phyloP scores from a whole-genome alignment of 108 stramenopile species.

The Chaetoceros tenuissimus region DNA sequence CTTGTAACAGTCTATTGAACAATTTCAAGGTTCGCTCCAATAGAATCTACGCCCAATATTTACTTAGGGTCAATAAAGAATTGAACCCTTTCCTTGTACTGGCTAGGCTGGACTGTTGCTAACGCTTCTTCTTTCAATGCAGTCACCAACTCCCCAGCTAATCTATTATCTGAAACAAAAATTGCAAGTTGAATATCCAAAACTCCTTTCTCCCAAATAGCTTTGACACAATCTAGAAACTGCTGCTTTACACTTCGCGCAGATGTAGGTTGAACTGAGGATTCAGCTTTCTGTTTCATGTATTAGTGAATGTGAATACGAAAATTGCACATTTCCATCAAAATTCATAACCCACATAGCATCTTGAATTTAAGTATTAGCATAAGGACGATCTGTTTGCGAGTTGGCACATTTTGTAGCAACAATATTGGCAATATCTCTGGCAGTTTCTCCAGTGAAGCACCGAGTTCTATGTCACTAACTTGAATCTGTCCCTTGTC shows the following conservation, averaged over 20 bases:
- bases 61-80: slow-evolving; percentile 81
- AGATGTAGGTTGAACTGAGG: slow-evolving; percentile 76
- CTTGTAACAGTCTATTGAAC: slow-evolving; percentile 56
- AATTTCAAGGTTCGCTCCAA: slow-evolving; percentile 62
- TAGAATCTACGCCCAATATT: slow-evolving; percentile 45
- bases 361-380: slow-evolving; percentile 76
- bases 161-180: too few species aligned
- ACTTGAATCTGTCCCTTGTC: slow-evolving; percentile 87
- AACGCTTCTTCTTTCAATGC: slow-evolving; percentile 11
- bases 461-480: slow-evolving; percentile 82
- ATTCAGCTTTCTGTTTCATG: slow-evolving; percentile 69
- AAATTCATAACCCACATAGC: too few species aligned
- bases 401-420: slow-evolving; percentile 90
- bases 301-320: not conserved
- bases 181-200: slow-evolving; percentile 92
- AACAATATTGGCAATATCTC: slow-evolving; percentile 90
- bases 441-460: slow-evolving; percentile 56
- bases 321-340: too few species aligned
- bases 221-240: slow-evolving; percentile 91
- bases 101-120: not conserved
- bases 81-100: slow-evolving; percentile 6
- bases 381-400: slow-evolving; percentile 76
- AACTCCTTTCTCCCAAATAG: slow-evolving; percentile 59
- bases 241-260: slow-evolving; percentile 86
- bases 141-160: slow-evolving; percentile 18